Evolutionary conservation across 2,329 filamentous ascomycete species (phyloP), one percentile per base, ranked within the genome.

Genomic region (Cercospora sojina): DNA sequence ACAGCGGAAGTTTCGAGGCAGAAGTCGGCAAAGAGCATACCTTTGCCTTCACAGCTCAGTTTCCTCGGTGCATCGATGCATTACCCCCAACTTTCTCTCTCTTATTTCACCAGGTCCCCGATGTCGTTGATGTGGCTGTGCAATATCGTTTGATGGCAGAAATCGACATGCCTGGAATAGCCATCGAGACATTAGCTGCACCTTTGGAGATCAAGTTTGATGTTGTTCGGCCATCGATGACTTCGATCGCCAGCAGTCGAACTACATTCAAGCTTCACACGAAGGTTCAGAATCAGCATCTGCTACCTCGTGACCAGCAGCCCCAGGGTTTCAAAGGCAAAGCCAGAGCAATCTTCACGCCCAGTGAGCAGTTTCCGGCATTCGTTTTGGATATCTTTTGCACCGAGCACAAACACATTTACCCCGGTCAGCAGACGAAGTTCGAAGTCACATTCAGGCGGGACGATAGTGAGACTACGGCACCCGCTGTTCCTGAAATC

Each of bases 291-390:
- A 73, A 68, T 43, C 65, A 71, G 20, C 41, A 69, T 16, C 64
- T 74, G 3, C 65, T 73, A 3, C 71, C 70, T 3, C 67, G 69
- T 47, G 65, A 66, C 13, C 38, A 69, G 20, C 69, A 71, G 5
- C 71, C 71, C 6, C 51, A 31, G 27, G 69, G 69, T 1, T 70
- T 72, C 57, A 69, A 70, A 32, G 61, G 70, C 58, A 73, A 71
- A 35, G 65, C 71, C 12, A 73, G 67, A 38, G 70, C 70, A 9
- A 65, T 70, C 13, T 71, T 72, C 53, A 68, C 62, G 5, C 69
- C 70, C 2, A 67, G 61, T 25, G 60, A 63, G 20, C 59, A 69
- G 23, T 72, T 71, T 25, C 70, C 71, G 5, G 68, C 55, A 5
- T 69, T 72, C 47, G 60, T 61, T 4, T 59, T 71, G 61, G 67